Evolutionary conservation across 2,329 filamentous ascomycete genomes (phyloP).

Genomic region (Diaporthe ilicicola): DNA sequence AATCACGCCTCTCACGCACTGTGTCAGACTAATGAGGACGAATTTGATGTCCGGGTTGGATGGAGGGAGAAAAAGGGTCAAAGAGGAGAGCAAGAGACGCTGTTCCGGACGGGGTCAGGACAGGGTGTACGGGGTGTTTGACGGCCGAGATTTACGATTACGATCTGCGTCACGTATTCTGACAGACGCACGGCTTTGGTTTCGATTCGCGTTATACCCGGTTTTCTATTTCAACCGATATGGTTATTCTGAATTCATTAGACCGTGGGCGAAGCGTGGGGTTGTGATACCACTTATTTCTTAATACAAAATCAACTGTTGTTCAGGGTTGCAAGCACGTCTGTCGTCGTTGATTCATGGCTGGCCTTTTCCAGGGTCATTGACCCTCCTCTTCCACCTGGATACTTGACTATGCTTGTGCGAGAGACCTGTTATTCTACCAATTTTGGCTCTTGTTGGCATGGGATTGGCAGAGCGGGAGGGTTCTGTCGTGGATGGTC

Average conservation of each 20-base stretch:
- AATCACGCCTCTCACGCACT: slow-evolving; percentile 21
- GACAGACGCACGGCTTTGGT: background rate
- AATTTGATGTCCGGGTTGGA: background rate
- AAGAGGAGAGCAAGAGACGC: background rate
- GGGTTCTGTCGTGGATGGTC: background rate
- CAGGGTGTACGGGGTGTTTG: background rate
- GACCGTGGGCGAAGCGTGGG: background rate
- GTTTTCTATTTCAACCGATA: background rate
- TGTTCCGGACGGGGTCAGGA: background rate
- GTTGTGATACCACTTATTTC: slow-evolving; percentile 23
- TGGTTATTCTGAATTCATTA: slow-evolving; percentile 14
- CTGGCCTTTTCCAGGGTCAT: no score
- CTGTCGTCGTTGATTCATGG: no score
- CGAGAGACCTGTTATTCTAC: no score
- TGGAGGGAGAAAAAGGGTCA: background rate
- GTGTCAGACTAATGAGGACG: background rate
- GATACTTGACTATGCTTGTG: no score
- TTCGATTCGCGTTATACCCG: slow-evolving; percentile 16
- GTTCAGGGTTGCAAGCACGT: background rate
- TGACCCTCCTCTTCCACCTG: no score
- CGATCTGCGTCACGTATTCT: background rate
- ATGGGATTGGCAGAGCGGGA: background rate
- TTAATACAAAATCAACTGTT: background rate
- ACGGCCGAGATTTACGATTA: background rate
- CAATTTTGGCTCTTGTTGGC: background rate